These are phyloP conservation scores for Globisporangium lucens DNA, from an alignment of 352 stramenopile species.

Conservation along the genomic window DNA sequence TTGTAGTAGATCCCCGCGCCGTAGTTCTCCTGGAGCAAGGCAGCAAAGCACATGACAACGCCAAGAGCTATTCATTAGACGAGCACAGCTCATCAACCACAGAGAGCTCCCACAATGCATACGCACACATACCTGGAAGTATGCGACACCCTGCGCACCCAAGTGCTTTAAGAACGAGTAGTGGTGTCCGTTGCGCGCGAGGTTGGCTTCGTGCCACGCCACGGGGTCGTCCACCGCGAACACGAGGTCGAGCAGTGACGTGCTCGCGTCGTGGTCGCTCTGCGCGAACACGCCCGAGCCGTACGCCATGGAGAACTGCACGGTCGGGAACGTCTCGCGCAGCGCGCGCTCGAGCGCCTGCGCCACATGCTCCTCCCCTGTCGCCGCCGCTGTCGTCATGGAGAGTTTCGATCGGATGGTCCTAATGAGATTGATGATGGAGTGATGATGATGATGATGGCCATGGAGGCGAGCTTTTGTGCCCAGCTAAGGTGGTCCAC, in stretches of 20 bases:
- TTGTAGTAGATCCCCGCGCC: slow-evolving; percentile 86
- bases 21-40: slow-evolving; percentile 51
- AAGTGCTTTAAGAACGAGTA: slow-evolving; percentile 82
- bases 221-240: slow-evolving; percentile 82
- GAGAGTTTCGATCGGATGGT: background rate
- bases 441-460: background rate
- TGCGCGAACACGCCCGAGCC: slow-evolving; percentile 82
- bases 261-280: slow-evolving; percentile 67
- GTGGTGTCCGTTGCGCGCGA: slow-evolving; percentile 66
- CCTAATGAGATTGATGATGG: background rate
- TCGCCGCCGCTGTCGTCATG: background rate
- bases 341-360: slow-evolving; percentile 47
- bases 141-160: slow-evolving; percentile 47
- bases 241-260: slow-evolving; percentile 86
- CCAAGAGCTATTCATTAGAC: background rate
- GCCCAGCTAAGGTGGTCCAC: background rate
- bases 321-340: slow-evolving; percentile 59
- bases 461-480: background rate
- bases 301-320: slow-evolving; percentile 84
- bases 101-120: background rate
- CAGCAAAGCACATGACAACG: background rate
- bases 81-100: background rate
- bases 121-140: slow-evolving; percentile 40
- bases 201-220: slow-evolving; percentile 80
- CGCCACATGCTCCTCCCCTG: background rate